Percentiles rank a stretch among this genome's conserved stretches.
Evolutionary conservation across 2,329 filamentous ascomycete genomes (phyloP).

Genomic region (Alternaria metachromatica): DNA sequence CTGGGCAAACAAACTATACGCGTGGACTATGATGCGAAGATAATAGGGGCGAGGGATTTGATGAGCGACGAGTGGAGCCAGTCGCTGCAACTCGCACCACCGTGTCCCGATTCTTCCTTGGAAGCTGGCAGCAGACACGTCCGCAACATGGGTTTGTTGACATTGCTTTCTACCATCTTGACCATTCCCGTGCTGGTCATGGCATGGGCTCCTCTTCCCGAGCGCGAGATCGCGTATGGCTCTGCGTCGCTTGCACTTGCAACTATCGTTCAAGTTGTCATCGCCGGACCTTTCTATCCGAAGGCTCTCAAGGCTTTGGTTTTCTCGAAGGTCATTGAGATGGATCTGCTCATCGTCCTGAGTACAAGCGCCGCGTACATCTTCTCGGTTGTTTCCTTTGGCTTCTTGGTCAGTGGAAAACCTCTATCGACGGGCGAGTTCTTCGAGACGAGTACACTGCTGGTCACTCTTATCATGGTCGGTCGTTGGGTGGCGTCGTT

Average conservation of each 20-base stretch:
- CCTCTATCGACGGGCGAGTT: constrained; percentile 55
- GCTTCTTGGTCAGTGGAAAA: constrained; percentile 42
- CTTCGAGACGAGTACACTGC: constrained; percentile 63
- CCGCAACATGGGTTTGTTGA: constrained; percentile 54
- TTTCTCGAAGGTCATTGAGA: constrained; percentile 67
- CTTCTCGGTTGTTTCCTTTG: constrained; percentile 54
- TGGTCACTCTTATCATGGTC: constrained; percentile 62
- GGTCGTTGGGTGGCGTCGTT: constrained; percentile 57
- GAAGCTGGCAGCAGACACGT: constrained; percentile 63
- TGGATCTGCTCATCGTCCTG: constrained; percentile 60
- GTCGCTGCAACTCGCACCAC: constrained; percentile 54
- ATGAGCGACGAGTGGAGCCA: constrained; percentile 44
- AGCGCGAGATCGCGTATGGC: constrained; percentile 55
- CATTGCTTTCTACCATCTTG: constrained; percentile 43
- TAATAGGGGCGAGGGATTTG: constrained; percentile 59
- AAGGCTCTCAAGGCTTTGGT: constrained; percentile 67
- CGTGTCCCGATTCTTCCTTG: constrained; percentile 54
- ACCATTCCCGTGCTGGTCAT: constrained; percentile 64
- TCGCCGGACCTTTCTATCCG: constrained; percentile 73
- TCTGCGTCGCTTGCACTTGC: constrained; percentile 67
- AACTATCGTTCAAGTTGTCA: constrained; percentile 67
- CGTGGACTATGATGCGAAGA: constrained; percentile 56
- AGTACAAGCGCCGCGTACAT: constrained; percentile 8
- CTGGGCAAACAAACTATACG: constrained; percentile 37
- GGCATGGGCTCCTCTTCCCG: constrained; percentile 69